Evolutionary conservation across 1,284 basidiomycete genomes (phyloP), one percentile per base, ranked within the genome.

Genomic region (Apiotrichum brassicae): DNA sequence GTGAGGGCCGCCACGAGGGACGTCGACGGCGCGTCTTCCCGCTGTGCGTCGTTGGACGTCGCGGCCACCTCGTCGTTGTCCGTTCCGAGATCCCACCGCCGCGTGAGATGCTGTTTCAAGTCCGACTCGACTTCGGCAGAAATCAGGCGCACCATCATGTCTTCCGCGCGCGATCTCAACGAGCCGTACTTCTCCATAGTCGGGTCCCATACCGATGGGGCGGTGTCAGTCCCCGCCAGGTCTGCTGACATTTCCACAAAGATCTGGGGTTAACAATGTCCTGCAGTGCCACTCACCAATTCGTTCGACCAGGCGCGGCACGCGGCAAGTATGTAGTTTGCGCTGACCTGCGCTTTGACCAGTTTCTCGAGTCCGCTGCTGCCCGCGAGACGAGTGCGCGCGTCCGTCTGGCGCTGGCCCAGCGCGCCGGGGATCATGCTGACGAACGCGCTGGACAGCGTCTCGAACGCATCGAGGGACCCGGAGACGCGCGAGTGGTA

Each of bases 401-500:
- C 14, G 49, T 38, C 9, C 23, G 49, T 38, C 6, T 18, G 30
- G 2, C 51, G 38, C 11, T 46, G 35, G 2, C 39, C 44, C 28
- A 93, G 77, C 5, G 87, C 88, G 5, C 93, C 94, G 0, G 94
- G 92, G 6, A 97, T 90, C 3, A 86, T 86, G 5, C 91, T 84
- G 25, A 92, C 81, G 59, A 98, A 83, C 0, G 85, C 82, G 18
- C 86, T 88, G 1, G 89, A 88, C 4, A 95, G 76, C 0, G 84
- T 85, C 70, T 97, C 94, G 61, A 97, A 97, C 0, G 92, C 92
- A 61, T 97, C 91, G 11, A 97, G 75, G 3, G 89, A 89, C 5
- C 85, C 81, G 0, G 82, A 78, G 64, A 98, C 83, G 14, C 92
- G 83, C 9, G 77, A 73, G 50, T 83, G 79, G 66, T 95, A 97